Percentiles rank a stretch among this genome's conserved stretches.
phyloP scores from a whole-genome alignment of 352 stramenopile genomes.

The Elongisporangium prolatum region DNA sequence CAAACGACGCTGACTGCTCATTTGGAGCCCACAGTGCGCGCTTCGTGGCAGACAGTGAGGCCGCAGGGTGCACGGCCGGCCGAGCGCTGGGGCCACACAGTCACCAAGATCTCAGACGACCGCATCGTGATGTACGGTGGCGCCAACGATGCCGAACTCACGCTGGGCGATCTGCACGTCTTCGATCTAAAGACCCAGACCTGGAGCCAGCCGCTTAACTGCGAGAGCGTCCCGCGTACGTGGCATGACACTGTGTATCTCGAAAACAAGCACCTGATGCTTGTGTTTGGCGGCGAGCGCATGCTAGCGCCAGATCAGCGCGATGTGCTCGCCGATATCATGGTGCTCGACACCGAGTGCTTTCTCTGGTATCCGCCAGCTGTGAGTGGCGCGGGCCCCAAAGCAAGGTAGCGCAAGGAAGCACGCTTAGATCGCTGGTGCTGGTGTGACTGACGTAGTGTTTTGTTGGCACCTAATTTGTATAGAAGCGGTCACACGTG shows the following conservation, averaged over 20 bases:
- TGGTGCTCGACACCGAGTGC: constrained; percentile 93
- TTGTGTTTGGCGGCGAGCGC: constrained; percentile 92
- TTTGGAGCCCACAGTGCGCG: constrained; percentile 12
- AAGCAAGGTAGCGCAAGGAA: constrained; percentile 18
- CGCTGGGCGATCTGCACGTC: constrained; percentile 83
- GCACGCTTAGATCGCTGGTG: too few relatives aligned
- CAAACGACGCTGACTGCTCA: not conserved
- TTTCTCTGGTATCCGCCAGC: constrained; percentile 92
- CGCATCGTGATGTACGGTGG: constrained; percentile 91
- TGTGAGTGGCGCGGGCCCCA: constrained; percentile 60
- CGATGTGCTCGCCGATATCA: constrained; percentile 75
- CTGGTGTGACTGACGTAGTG: not conserved
- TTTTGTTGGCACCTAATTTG: not conserved
- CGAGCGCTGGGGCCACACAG: constrained; percentile 88
- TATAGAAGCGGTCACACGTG: constrained; percentile 65
- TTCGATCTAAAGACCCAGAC: constrained; percentile 69
- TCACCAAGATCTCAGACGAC: constrained; percentile 83
- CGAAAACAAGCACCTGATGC: constrained; percentile 80
- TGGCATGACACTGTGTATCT: constrained; percentile 92
- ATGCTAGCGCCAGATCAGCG: constrained; percentile 48
- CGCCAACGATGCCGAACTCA: constrained; percentile 81
- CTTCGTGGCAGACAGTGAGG: constrained; percentile 37
- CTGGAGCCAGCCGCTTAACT: constrained; percentile 88
- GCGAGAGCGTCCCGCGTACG: constrained; percentile 79
- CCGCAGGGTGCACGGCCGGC: constrained; percentile 22